Percentiles rank a stretch among this genome's conserved stretches.
Conservation (phyloP, 495 filamentous ascomycete genomes). For the Xylaria bambusicola region DNA sequence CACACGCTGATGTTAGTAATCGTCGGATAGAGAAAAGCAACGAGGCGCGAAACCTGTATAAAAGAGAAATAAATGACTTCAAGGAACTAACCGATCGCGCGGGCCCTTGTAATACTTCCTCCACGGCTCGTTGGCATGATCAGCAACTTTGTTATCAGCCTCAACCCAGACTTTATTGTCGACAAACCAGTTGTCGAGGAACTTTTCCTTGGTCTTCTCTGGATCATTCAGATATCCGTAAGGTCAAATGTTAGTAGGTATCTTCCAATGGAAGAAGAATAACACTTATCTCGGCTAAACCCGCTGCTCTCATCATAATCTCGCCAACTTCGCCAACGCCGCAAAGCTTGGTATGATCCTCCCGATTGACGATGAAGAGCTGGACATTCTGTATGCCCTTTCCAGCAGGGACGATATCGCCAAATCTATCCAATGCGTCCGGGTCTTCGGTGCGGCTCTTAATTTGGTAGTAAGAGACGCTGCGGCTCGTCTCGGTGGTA, state of each 20-base stretch:
- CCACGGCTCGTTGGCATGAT: conserved; percentile 66
- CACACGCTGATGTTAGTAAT: conserved; percentile 78
- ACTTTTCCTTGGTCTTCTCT: conserved; percentile 75
- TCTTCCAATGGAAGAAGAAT: too few relatives aligned
- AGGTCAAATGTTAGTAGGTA: too few relatives aligned
- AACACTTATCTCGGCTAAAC: too few relatives aligned
- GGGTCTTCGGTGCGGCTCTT: conserved; percentile 68
- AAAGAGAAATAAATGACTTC: too few relatives aligned
- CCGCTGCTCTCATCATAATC: conserved; percentile 85
- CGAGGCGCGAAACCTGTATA: too few relatives aligned
- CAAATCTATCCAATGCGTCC: conserved; percentile 67
- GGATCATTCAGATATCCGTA: conserved; percentile 75
- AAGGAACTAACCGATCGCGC: too few relatives aligned
- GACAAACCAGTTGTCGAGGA: conserved; percentile 88
- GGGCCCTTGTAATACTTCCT: too few relatives aligned
- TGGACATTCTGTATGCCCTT: conserved; percentile 95
- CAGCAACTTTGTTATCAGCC: neutral
- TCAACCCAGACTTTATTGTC: conserved; percentile 51
- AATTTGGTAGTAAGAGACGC: conserved; percentile 86
- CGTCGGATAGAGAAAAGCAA: too few relatives aligned
- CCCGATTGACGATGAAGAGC: conserved; percentile 83
- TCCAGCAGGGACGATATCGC: conserved; percentile 86
- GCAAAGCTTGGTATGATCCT: conserved; percentile 71
- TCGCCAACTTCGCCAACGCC: conserved; percentile 82
- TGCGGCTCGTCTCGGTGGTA: conserved; percentile 86